Conservation (phyloP, 106 monocot genomes). For the Dendrobium chrysotoxum region DNA sequence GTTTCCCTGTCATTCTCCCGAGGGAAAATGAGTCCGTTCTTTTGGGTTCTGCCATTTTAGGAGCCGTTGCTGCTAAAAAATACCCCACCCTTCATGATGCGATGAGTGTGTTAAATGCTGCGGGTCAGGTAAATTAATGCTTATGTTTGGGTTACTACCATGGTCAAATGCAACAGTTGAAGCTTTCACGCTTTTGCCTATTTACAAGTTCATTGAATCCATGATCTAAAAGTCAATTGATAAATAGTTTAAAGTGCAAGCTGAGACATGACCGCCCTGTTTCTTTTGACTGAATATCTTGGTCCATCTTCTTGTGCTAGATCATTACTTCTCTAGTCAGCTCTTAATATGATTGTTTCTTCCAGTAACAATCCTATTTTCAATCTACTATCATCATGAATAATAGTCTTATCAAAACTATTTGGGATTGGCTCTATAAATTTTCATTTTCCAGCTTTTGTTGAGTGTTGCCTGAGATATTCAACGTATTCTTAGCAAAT, state of each 20-base stretch:
- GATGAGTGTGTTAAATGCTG: conserved; percentile 91
- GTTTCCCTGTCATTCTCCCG: conserved; percentile 81
- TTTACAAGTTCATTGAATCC: neutral
- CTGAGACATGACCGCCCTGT: too few species aligned
- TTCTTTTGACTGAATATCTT: neutral
- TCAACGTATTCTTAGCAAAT: too few species aligned
- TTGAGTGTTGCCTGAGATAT: too few species aligned
- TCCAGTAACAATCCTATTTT: neutral
- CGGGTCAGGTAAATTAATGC: conserved; percentile 54
- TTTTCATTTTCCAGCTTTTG: too few species aligned
- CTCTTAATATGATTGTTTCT: neutral
- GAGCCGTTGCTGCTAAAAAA: conserved; percentile 80
- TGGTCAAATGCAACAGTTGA: neutral
- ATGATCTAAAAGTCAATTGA: neutral
- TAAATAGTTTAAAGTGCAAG: neutral
- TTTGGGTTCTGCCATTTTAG: conserved; percentile 83
- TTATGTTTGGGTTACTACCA: neutral
- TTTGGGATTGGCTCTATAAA: too few species aligned
- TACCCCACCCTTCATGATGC: conserved; percentile 70
- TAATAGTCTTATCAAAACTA: neutral
- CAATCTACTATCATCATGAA: neutral
- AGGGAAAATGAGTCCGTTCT: conserved; percentile 97
- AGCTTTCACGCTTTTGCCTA: neutral
- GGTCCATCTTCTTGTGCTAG: neutral
- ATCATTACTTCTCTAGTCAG: neutral